Percentiles rank a stretch among this genome's conserved stretches.
Evolutionary conservation across 2,329 filamentous ascomycete species (phyloP).

Genomic region (Fusarium anthophilum): DNA sequence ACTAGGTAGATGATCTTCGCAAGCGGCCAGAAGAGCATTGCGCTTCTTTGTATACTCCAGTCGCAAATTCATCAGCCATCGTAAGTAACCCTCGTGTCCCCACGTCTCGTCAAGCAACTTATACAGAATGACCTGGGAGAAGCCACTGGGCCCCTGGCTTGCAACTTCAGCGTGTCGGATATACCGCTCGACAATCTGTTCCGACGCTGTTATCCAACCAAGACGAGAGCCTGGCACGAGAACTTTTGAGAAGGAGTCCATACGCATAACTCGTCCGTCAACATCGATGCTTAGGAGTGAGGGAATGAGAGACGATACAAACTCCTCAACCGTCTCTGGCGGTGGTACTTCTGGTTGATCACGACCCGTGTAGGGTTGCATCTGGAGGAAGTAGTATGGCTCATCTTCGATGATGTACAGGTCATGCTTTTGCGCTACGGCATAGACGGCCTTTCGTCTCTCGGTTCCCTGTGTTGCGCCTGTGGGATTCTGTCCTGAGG

Average conservation of each 20-base stretch:
- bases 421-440: constrained; percentile 83
- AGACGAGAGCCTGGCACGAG: constrained; percentile 82
- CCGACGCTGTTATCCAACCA: constrained; percentile 90
- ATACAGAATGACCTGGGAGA: constrained; percentile 84
- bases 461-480: constrained; percentile 79
- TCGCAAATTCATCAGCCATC: constrained; percentile 87
- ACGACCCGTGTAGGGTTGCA: constrained; percentile 75
- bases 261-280: constrained; percentile 87
- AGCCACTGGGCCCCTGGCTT: constrained; percentile 85
- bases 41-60: constrained; percentile 83
- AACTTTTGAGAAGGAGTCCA: constrained; percentile 95
- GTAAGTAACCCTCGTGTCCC: constrained; percentile 90
- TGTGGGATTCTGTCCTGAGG: constrained; percentile 89
- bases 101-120: constrained; percentile 93
- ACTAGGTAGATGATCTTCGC: constrained; percentile 77
- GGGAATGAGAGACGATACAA: constrained; percentile 70
- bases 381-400: constrained; percentile 93
- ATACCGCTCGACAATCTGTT: constrained; percentile 85
- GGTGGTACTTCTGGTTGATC: constrained; percentile 61
- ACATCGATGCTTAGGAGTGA: constrained; percentile 82
- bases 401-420: constrained; percentile 91
- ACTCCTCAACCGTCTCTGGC: constrained; percentile 72
- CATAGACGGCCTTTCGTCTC: constrained; percentile 78
- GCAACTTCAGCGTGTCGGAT: constrained; percentile 83
- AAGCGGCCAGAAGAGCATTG: constrained; percentile 80